Conservation (phyloP, 2,329 filamentous ascomycete species). For the Apiospora arundinis region DNA sequence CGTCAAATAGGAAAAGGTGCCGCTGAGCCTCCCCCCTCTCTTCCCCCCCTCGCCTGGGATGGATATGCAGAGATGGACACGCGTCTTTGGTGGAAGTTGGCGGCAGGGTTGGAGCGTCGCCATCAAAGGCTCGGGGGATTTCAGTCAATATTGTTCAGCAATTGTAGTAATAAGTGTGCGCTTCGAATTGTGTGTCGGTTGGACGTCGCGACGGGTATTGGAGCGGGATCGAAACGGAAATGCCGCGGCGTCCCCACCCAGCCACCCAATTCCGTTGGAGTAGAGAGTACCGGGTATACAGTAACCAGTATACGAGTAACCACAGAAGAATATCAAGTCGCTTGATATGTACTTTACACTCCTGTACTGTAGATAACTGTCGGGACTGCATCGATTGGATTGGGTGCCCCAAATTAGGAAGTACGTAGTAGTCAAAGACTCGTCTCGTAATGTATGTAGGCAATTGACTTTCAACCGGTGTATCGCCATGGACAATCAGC, state of each 20-base stretch:
- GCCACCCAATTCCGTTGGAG: background rate
- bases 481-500: background rate
- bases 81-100: background rate
- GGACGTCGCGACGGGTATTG: background rate
- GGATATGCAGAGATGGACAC: background rate
- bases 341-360: too few species aligned
- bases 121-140: background rate
- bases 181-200: background rate
- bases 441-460: too few species aligned
- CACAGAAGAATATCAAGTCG: too few species aligned
- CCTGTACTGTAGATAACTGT: too few species aligned
- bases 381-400: too few species aligned
- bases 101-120: background rate
- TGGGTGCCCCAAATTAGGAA: too few species aligned
- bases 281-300: background rate
- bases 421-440: too few species aligned
- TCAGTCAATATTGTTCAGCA: too few species aligned
- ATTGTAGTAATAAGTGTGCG: background rate
- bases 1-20: slow-evolving; percentile 8
- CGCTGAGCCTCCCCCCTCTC: background rate
- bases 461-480: background rate
- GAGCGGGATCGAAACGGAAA: background rate
- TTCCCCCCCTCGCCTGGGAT: too few species aligned
- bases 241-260: background rate
- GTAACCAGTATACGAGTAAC: too few species aligned